Evolutionary conservation across 2,329 filamentous ascomycete species (phyloP), one percentile per base, ranked within the genome.

Genomic region (Exserohilum turcica): DNA sequence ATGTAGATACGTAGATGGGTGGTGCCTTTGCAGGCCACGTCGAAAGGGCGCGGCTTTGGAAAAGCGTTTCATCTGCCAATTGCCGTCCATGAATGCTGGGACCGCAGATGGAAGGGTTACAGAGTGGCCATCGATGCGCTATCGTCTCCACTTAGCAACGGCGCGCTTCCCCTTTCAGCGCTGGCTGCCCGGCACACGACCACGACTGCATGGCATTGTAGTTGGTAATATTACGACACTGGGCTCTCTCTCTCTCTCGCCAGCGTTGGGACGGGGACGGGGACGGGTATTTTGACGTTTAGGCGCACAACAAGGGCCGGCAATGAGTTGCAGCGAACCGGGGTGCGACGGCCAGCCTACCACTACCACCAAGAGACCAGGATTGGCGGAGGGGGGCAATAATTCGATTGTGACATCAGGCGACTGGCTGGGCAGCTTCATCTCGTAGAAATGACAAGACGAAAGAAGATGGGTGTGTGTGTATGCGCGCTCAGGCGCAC

Each of bases 91-190:
- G 21, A 44, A 39, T 24, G 24, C 31, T 28, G 19, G n/a, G n/a
- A n/a, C n/a, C 29, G 39, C 39, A 50, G 21, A 32, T 35, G n/a
- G 10, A 29, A 42, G 16, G 24, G 24, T 28, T 42, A 24, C 19
- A 21, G 38, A 15, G 21, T 42, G 21, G 24, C 16, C 27, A 28
- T 16, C 28, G 38, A 19, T 39, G n/a, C 42, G 31, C 18, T 40
- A 3, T 29, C 28, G 9, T 45, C 6, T 48, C 49, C 38, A 29
- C 37, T 31, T 28, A 24, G 18, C 33, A 37, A 43, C 21, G 45
- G 28, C 48, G 43, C 43, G 29, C 35, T 28, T 27, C 27, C 39
- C 46, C 46, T 47, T 35, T 44, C 37, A 13, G 32, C 28, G 28
- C n/a, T 18, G 13, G 21, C n/a, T 15, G 32, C 19, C 32, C 39